Percentiles rank a stretch among this genome's conserved stretches.
Conservation (phyloP, 345 rosid species). For the Acer campestre region DNA sequence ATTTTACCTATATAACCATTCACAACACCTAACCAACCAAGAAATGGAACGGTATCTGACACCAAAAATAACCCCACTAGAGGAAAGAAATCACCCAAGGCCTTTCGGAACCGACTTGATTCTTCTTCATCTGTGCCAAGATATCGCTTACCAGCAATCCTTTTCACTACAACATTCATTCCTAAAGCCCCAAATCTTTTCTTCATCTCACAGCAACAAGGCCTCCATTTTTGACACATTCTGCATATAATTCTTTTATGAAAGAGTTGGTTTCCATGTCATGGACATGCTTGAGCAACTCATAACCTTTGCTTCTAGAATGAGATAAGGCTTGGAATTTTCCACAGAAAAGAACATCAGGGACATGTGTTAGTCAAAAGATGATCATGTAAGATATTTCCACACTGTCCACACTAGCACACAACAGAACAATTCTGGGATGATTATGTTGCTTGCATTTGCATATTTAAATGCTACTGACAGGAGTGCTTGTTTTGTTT, state of each 20-base stretch:
- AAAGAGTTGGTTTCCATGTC: conserved; percentile 23
- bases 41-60: conserved; percentile 35
- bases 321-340: background rate
- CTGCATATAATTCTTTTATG: conserved; percentile 20
- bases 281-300: conserved; percentile 35
- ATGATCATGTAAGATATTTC: background rate
- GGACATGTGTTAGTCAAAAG: background rate
- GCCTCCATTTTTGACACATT: conserved; percentile 26
- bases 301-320: background rate
- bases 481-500: too few species aligned
- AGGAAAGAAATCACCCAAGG: conserved; percentile 23
- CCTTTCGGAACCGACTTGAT: conserved; percentile 23
- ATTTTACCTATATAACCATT: conserved; percentile 27
- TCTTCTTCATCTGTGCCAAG: conserved; percentile 15
- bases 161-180: conserved; percentile 31
- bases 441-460: too few species aligned
- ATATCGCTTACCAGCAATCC: conserved; percentile 32
- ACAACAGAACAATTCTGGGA: too few species aligned
- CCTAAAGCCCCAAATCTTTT: conserved; percentile 24
- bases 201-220: conserved; percentile 28
- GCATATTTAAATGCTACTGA: too few species aligned
- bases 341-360: background rate
- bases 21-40: conserved; percentile 36
- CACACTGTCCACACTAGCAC: too few species aligned
- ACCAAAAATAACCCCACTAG: conserved; percentile 19